phyloP scores from a whole-genome alignment of 2,329 filamentous ascomycete species.

The Plectosphaerella plurivora region DNA sequence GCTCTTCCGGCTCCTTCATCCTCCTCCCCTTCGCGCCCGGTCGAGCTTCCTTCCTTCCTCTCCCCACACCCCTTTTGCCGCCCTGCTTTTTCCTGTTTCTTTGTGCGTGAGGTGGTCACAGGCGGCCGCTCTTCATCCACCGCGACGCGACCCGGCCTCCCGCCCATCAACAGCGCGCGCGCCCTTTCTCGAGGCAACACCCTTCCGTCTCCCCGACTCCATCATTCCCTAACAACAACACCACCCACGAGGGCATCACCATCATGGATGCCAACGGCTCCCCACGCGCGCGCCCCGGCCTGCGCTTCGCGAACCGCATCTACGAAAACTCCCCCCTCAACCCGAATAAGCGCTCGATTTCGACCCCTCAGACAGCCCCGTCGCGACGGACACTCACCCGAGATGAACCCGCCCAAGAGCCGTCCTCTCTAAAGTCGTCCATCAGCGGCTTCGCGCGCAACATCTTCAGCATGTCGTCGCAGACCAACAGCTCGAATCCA shows the following conservation, averaged over 20 bases:
- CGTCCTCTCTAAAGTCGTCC: slow-evolving; percentile 25
- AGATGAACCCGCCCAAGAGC: slow-evolving; percentile 26
- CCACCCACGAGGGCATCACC: neutral
- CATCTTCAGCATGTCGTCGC: slow-evolving; percentile 35
- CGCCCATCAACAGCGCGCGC: neutral
- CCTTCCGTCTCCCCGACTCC: slow-evolving; percentile 1
- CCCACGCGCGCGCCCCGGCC: slow-evolving; percentile 31
- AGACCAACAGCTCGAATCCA: slow-evolving; percentile 21
- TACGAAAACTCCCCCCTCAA: slow-evolving; percentile 32
- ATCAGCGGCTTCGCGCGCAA: slow-evolving; percentile 24
- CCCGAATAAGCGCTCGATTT: slow-evolving; percentile 25
- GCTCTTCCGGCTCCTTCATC: neutral
- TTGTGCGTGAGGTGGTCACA: slow-evolving; percentile 1
- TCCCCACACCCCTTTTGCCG: slow-evolving; percentile 5
- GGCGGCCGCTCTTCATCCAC: no score
- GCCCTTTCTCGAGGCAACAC: neutral
- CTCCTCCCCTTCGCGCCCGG: no score
- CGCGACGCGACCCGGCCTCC: neutral
- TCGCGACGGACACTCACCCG: slow-evolving; percentile 30
- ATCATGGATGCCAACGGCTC: slow-evolving; percentile 23
- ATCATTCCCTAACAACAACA: slow-evolving; percentile 3
- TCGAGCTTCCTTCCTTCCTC: neutral
- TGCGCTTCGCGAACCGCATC: slow-evolving; percentile 39
- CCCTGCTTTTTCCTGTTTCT: slow-evolving; percentile 5
- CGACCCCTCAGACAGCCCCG: slow-evolving; percentile 32